Evolutionary conservation across 257 asterid species (phyloP), one percentile per base, ranked within the genome.

Genomic region (Solanum dulcamara): DNA sequence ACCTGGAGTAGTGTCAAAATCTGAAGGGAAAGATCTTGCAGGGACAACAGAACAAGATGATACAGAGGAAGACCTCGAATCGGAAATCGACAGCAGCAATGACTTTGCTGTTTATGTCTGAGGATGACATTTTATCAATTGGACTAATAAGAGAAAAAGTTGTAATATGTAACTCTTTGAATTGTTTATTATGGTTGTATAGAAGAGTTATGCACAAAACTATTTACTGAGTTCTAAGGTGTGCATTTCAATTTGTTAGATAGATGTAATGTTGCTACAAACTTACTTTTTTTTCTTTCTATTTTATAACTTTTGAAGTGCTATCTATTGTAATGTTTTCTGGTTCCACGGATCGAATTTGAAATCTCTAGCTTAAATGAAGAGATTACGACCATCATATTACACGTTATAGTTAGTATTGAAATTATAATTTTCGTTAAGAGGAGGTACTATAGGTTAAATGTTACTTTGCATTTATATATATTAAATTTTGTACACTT

Each of bases 21-120:
- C 81, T 4, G 88, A 64, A 64, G 83, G 85, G 15, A 81, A 57
- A 33, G 83, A 35, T 48, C 46, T 30, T 38, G 40, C 38, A 11
- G 90, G 89, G 30, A 66, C 88, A 20, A 5, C 59, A 32, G 90
- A 85, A 4, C 80, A 20, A 10, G 89, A 89, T 59, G 89, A 95
- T 22, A 24, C 48, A 11, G 88, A 64, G 12, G 89, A 84, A 5
- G 90, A 88, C 38, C 79, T 88, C 82, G 92, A 88, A 60, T 86
- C 90, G 3, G 92, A 89, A 40, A 71, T 86, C n/a, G 92, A 89
- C 53, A 32, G 48, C 33, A 89, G 92, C 48, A 83, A 85, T 42
- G 90, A 89, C n/a, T 86, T 88, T 10, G 68, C 60, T 6, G 35
- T 37, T 77, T 87, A 42, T 26, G 42, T 77, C 44, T 89, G 81